These are phyloP conservation scores for Colletotrichum sp. DNA, from an alignment of 2,329 filamentous ascomycete species.

Conservation along the genomic window DNA sequence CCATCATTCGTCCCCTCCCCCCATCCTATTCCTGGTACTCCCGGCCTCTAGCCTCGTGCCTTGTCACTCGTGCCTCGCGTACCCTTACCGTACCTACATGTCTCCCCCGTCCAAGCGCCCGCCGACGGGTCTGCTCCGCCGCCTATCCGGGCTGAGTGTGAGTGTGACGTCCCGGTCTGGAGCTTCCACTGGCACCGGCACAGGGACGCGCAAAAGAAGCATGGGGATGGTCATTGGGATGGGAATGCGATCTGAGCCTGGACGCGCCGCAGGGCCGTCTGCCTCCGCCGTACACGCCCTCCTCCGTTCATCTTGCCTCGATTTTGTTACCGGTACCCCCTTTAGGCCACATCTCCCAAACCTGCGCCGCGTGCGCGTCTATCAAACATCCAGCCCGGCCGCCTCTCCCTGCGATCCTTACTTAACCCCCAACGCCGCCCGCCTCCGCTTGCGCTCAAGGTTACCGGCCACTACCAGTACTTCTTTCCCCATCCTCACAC, in stretches of 20 bases:
- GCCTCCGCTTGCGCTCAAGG: not conserved
- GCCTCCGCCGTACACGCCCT: conserved; percentile 30
- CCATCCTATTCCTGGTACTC: not conserved
- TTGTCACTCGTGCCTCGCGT: not conserved
- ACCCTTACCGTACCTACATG: conserved; percentile 17
- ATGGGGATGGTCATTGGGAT: not conserved
- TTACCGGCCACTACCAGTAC: not conserved
- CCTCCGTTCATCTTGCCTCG: conserved; percentile 8
- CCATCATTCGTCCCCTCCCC: conserved; percentile 11
- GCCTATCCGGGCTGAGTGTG: conserved; percentile 14
- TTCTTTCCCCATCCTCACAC: conserved; percentile 1
- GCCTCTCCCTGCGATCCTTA: conserved; percentile 16
- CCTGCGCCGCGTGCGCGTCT: conserved; percentile 16
- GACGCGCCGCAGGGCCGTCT: conserved; percentile 13
- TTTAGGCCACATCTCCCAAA: conserved; percentile 35
- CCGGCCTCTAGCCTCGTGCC: not conserved
- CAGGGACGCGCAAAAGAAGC: not conserved
- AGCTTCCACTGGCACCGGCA: not conserved
- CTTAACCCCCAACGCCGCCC: conserved; percentile 19
- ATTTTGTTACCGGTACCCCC: conserved; percentile 13
- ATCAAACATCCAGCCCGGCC: conserved; percentile 13
- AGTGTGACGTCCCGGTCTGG: conserved; percentile 21
- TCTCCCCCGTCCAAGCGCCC: conserved; percentile 36
- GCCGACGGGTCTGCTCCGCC: conserved; percentile 26
- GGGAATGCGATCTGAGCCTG: not conserved